phyloP scores from a whole-genome alignment of 805 yeast genomes.

The Candida ponderosae region DNA sequence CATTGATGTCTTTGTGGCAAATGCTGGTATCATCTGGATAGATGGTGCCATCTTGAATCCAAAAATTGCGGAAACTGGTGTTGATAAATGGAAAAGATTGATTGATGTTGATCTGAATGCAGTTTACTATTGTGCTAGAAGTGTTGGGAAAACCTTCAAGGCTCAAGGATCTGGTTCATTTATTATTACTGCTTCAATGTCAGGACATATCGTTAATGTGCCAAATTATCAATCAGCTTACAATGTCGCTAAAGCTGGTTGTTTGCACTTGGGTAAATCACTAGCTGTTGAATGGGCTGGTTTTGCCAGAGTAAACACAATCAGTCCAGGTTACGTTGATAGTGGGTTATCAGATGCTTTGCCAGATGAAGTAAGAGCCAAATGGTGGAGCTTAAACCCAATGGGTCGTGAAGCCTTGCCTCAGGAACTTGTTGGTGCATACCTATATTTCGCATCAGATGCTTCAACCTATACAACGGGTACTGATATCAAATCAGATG shows the following conservation, averaged over 20 bases:
- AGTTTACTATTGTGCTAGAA: constrained; percentile 72
- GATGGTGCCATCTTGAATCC: constrained; percentile 48
- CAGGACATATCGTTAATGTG: constrained; percentile 78
- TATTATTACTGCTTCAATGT: constrained; percentile 83
- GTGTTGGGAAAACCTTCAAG: constrained; percentile 65
- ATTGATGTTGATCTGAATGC: constrained; percentile 74
- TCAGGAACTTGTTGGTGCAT: constrained; percentile 72
- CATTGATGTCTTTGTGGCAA: constrained; percentile 79
- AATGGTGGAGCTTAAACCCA: constrained; percentile 50
- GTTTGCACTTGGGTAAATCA: constrained; percentile 61
- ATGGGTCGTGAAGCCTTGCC: constrained; percentile 71
- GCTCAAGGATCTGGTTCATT: constrained; percentile 70
- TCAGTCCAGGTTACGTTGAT: constrained; percentile 81
- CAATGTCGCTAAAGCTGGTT: constrained; percentile 81
- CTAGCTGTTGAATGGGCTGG: constrained; percentile 86
- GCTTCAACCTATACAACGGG: constrained; percentile 80
- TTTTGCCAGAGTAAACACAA: constrained; percentile 76
- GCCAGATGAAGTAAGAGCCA: constrained; percentile 33
- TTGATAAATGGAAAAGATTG: constrained; percentile 60
- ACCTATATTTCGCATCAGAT: constrained; percentile 70
- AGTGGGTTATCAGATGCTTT: constrained; percentile 55
- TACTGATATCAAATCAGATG: constrained; percentile 68
- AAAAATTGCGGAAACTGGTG: constrained; percentile 21
- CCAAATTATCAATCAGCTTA: constrained; percentile 86
- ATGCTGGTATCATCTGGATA: constrained; percentile 85